Evolutionary conservation across 225 moss, liverwort and hornwort species (phyloP), one percentile per base, ranked within the genome.

Genomic region (Marchantia paleacea): DNA sequence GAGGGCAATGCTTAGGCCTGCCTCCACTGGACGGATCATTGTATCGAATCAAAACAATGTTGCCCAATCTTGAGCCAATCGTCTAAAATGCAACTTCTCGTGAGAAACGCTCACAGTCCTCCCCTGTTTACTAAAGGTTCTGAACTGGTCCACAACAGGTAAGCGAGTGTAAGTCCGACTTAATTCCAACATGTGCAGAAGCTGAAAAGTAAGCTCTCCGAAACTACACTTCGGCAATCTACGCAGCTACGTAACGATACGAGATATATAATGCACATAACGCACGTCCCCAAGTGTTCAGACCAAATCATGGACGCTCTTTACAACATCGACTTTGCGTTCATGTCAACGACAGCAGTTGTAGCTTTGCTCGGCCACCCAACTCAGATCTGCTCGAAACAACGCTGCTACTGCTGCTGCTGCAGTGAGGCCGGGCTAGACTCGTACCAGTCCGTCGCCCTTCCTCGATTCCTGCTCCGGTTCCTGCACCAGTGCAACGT

Each of bases 21-120:
- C 78, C 78, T 78, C 50, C 49, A 28, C 65, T 64, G 50, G 16
- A 26, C 29, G n/a, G 55, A 57, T 52, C 78, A 78, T 78, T 66
- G 78, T 78, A 50, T 12, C 64, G 50, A 78, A 24, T 50, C 64
- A 50, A 7, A 47, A 65, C 78, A 78, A 78, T 78, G 64, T 15
- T 26, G 50, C 48, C 24, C 30, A 63, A 65, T 48, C 65, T 50
- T 26, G 64, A 52, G 64, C 13, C 14, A 64, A 66, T 11, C 24
- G 10, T 28, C 16, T 31, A 53, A 51, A 78, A 49, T 65, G 26
- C 14, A 5, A 48, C 24, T 65, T 3, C 49, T n/a, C 65, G n/a
- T 47, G 22, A 48, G 19, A 50, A 78, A 78, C 64, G 53, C 65
- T 16, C 63, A 7, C 4, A 61, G 50, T 50, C 25, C 26, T 78